Evolutionary conservation across 495 filamentous ascomycete genomes (phyloP), one percentile per base, ranked within the genome.

Genomic region (Penicillium ochrochloron): DNA sequence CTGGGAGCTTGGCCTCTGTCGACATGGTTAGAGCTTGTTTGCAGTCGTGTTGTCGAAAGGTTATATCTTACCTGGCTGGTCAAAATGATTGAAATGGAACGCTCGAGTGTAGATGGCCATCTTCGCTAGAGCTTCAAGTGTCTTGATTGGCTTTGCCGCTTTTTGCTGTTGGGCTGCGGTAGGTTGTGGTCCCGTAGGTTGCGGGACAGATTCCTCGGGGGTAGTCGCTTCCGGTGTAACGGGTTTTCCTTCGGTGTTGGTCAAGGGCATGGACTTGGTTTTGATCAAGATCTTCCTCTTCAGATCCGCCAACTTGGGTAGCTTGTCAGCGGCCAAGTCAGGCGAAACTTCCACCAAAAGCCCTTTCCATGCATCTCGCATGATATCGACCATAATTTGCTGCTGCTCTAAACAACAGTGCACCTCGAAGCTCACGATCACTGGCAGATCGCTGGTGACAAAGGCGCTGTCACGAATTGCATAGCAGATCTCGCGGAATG

Each of bases 351-450:
- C 85, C 0, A 97, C 79, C 0, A 98, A 80, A 62, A 86, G 78
- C 0, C 82, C 88, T 23, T 80, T 83, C 91, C 91, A 97, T 12
- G 86, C 86, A 52, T 94, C 83, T 54, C 84, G 81, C 84, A 97
- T 97, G 64, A 97, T 97, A 57, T 91, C 82, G 0, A 96, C 92
- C 90, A 97, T 97, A 15, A 86, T 86, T 66, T 91, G 86, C 70
- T 97, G 94, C 71, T 97, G 94, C 48, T 88, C 84, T 0, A 83
- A 72, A 63, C 82, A 81, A 34, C 91, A 92, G 76, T 97, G 94
- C 0, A 97, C 91, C 73, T 98, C 94, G 10, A 98, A 80, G 67
- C 91, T 95, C 62, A 97, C 87, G 41, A 98, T 93, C 2, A 98
- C 78, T 0, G 94, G 94, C 0, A 94, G 78, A 56, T 96, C 89